Base-by-base conservation (phyloP, 2,329 filamentous ascomycete species). In the Piedraia hortae region DNA sequence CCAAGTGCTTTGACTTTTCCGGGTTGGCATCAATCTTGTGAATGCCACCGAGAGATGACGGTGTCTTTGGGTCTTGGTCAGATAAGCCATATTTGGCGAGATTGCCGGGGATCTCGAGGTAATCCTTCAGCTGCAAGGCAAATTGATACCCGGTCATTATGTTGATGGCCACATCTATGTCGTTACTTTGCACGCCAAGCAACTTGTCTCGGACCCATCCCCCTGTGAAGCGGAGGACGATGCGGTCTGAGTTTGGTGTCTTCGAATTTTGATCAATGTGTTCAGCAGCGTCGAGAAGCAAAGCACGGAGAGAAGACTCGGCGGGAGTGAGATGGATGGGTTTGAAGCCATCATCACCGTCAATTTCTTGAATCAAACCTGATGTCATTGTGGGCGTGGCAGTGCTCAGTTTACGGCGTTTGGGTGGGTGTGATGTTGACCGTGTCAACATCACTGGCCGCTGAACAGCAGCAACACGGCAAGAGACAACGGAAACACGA, bases 1-100 rank as follows among this genome's bases (percentile, higher is more conserved):
- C 82, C 8, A 93, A 59, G 41, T 93, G 75, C 48, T 93, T 93
- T 10, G 78, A 90, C 48, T 90, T 91, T 37, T 91, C 78, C 1
- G 80, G 82, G 42, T 93, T 93, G 26, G 70, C 70, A 23, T 71
- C 69, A 33, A 91, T 82, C 44, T 77, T 88, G 53, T 91, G 71
- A 14, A 91, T 54, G 30, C 62, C 69, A 21, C 71, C 68, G 23
- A 85, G 54, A 25, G 68, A 66, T 23, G 58, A 56, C 10, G 42
- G 46, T n/a, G 43, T 38, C 24, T 44, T 46, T 46, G 39, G 14
- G 43, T 36, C 41, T 23, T 45, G 38, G 2, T 43, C 42, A 18
- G 46, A 38, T 6, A 56, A 53, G 6, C 45, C 47, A 35, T 80
- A 69, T 36, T 63, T 66, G 22, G 58, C 50, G 3, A 59, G 46